These are phyloP conservation scores for Letharia lupina DNA, from an alignment of 495 filamentous ascomycete species.

Conservation along the genomic window DNA sequence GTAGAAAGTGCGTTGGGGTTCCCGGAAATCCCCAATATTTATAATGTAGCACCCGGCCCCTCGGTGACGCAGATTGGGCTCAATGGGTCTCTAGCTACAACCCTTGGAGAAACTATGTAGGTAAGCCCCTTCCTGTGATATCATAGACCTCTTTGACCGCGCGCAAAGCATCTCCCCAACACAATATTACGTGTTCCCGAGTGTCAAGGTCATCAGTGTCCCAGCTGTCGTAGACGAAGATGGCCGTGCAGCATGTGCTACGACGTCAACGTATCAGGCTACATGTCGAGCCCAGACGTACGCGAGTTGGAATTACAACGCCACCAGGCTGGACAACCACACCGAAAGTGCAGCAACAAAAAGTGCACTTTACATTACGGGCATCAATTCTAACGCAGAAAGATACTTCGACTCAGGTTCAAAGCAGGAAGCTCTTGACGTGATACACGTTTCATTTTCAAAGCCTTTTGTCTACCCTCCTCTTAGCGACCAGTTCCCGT, in stretches of 20 bases:
- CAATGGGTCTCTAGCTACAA: background rate
- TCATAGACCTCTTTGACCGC: background rate
- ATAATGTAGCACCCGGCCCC: background rate
- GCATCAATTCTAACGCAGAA: background rate
- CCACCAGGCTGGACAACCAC: too few species aligned
- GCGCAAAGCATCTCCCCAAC: constrained; percentile 2
- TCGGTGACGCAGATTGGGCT: background rate
- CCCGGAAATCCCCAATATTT: background rate
- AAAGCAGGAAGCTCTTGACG: background rate
- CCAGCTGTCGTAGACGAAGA: constrained; percentile 1
- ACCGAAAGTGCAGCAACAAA: background rate
- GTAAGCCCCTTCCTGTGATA: background rate
- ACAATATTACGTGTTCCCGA: background rate
- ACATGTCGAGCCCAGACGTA: background rate
- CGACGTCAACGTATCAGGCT: constrained; percentile 1
- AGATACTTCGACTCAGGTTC: background rate
- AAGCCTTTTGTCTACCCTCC: constrained; percentile 7
- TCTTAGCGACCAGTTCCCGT: background rate
- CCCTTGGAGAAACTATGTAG: constrained; percentile 7
- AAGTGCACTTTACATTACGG: background rate
- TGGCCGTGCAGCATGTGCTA: background rate
- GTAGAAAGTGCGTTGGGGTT: background rate
- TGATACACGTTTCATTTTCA: background rate
- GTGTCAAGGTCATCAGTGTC: constrained; percentile 9
- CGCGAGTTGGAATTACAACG: too few species aligned